Base-by-base conservation (phyloP, 192 early-diverging fungal species). In the Phycomyces blakesleeanus region DNA sequence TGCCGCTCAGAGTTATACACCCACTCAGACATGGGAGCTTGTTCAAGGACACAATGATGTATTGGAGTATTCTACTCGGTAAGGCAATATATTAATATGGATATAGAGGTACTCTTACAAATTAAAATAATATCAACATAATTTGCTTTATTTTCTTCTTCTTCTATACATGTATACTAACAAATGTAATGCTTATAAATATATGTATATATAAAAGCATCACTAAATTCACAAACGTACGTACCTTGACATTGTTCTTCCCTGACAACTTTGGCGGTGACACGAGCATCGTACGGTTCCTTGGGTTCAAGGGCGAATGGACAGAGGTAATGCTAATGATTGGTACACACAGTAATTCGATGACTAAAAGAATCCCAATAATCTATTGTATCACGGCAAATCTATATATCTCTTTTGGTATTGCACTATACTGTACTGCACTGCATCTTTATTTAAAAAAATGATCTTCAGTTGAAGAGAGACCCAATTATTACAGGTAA, bases 221-320 rank as follows among this genome's bases (percentile, higher is more conserved):
- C 9, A 74, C 91, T 16, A 91, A 91, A 67, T 94, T 96, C 59
- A 73, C 79, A 34, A 87, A 82, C 64, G 85, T 96, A 20, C 78
- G 91, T 25, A 86, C 84, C 49, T 69, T 98, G 54, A 87, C 89
- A 1, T 64, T 98, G 61, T 95, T 81, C 68, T 89, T 98, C 67
- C 87, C 89, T 3, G 74, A 72, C 5, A 92, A 91, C 65, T 93
- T 87, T 75, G 89, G 87, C 14, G 90, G 66, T 37, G 91, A 92
- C n/a, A 79, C 78, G 2, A 91, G 91, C 20, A 76, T 72, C 41
- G 81, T 98, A 38, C 76, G 69, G 16, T 98, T 87, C 63, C 76
- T 98, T 74, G 93, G 92, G 11, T 84, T 98, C 66, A 91, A 93
- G 59, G 97, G 97, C 40, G 96, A 96, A 64, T 95, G 86, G 83